Percentiles rank a stretch among this genome's conserved stretches.
Conservation (phyloP, 2,329 filamentous ascomycete species). For the Diaporthe batatas region DNA sequence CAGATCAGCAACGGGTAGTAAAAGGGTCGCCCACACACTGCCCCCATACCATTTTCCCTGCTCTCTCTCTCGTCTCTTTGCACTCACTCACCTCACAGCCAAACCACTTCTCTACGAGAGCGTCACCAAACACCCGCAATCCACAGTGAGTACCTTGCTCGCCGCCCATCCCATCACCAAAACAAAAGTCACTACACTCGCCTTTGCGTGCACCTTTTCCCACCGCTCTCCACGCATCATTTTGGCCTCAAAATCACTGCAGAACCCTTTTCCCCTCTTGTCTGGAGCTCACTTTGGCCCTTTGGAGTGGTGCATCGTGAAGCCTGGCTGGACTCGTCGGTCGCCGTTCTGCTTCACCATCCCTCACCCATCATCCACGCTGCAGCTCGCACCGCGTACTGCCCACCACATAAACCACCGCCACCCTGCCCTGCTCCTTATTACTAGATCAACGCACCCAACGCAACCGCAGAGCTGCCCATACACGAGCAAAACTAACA, state of each 20-base stretch:
- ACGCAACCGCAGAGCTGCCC: constrained; percentile 17
- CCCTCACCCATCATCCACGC: constrained; percentile 41
- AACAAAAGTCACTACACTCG: constrained; percentile 55
- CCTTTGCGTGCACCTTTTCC: constrained; percentile 37
- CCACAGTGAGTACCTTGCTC: constrained; percentile 40
- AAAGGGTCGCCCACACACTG: constrained; percentile 38
- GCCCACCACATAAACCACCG: constrained; percentile 30
- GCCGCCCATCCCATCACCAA: constrained; percentile 46
- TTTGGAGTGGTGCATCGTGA: constrained; percentile 32
- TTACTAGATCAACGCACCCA: constrained; percentile 33
- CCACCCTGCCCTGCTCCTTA: background rate
- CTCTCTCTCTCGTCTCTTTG: constrained; percentile 36
- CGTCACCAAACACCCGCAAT: constrained; percentile 38
- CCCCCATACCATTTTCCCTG: constrained; percentile 36
- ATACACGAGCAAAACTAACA: constrained; percentile 33
- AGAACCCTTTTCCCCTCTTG: constrained; percentile 28
- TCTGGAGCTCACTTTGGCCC: constrained; percentile 26
- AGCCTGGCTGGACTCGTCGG: constrained; percentile 24
- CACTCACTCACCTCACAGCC: constrained; percentile 37
- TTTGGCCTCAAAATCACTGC: constrained; percentile 26
- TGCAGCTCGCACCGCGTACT: constrained; percentile 39
- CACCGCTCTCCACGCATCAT: constrained; percentile 23
- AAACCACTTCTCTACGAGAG: constrained; percentile 38
- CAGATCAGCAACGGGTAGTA: constrained; percentile 37
- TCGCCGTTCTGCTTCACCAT: constrained; percentile 41